Evolutionary conservation across 75 land plant species (phyloP).

Genomic region (Chamaecyparis obtusa): DNA sequence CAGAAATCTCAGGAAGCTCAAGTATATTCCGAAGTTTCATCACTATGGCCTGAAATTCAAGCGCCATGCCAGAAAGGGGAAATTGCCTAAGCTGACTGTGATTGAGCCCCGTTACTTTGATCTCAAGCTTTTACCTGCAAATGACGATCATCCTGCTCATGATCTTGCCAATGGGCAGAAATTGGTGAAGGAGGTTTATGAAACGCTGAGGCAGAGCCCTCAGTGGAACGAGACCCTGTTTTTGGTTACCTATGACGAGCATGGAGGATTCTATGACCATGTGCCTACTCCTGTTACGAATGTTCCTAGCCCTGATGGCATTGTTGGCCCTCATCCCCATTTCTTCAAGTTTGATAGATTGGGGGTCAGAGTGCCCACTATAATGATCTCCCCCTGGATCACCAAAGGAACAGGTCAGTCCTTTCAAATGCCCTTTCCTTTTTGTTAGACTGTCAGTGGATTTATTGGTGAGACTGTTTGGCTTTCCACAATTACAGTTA

Average conservation of each 20-base stretch:
- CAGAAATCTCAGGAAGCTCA: constrained; percentile 60
- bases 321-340: constrained; percentile 70
- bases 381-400: constrained; percentile 86
- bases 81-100: constrained; percentile 66
- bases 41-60: constrained; percentile 48
- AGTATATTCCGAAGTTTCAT: constrained; percentile 55
- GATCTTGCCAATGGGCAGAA: constrained; percentile 81
- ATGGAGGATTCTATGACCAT: constrained; percentile 93
- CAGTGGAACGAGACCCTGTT: constrained; percentile 88
- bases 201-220: constrained; percentile 80
- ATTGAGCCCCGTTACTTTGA: constrained; percentile 88
- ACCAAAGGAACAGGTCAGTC: constrained; percentile 74
- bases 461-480: not conserved
- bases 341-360: constrained; percentile 71
- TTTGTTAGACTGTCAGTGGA: not conserved
- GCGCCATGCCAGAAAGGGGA: constrained; percentile 53
- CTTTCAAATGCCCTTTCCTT: not conserved
- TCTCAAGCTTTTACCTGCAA: constrained; percentile 60
- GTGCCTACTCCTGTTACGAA: constrained; percentile 71
- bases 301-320: constrained; percentile 84
- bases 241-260: constrained; percentile 85
- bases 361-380: constrained; percentile 88
- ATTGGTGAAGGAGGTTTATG: constrained; percentile 90
- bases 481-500: not conserved
- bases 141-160: constrained; percentile 94